Evolutionary conservation across 2,329 filamentous ascomycete species (phyloP).

Genomic region (Microcera coccophila): DNA sequence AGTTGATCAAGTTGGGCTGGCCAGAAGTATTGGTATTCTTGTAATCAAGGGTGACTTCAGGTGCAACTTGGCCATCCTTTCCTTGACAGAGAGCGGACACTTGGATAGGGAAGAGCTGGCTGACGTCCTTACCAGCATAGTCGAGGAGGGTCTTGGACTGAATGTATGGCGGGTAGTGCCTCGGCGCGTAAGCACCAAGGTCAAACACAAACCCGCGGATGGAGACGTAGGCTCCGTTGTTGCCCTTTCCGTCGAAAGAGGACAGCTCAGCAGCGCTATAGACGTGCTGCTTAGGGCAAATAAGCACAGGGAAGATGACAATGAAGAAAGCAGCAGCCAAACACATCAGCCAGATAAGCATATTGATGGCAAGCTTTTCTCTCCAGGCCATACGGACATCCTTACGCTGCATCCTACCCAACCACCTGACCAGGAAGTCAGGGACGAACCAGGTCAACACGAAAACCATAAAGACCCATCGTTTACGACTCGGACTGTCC

Average conservation of each 20-base stretch:
- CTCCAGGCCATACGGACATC: slow-evolving; percentile 92
- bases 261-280: slow-evolving; percentile 75
- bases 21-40: slow-evolving; percentile 71
- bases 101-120: slow-evolving; percentile 84
- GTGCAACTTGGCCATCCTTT: slow-evolving; percentile 59
- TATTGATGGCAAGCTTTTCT: slow-evolving; percentile 96
- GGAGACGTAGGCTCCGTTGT: slow-evolving; percentile 62
- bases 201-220: slow-evolving; percentile 91
- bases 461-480: slow-evolving; percentile 85
- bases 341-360: slow-evolving; percentile 92
- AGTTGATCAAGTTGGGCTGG: slow-evolving; percentile 60
- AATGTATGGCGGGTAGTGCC: slow-evolving; percentile 66
- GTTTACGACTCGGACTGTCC: slow-evolving; percentile 74
- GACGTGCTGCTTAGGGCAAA: slow-evolving; percentile 89
- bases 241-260: slow-evolving; percentile 63
- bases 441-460: slow-evolving; percentile 82
- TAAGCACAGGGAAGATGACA: slow-evolving; percentile 76
- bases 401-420: slow-evolving; percentile 86
- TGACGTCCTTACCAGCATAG: slow-evolving; percentile 87
- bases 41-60: slow-evolving; percentile 80
- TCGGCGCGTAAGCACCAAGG: slow-evolving; percentile 65
- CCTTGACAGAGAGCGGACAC: slow-evolving; percentile 89
- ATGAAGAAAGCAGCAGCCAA: slow-evolving; percentile 80
- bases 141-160: slow-evolving; percentile 60
- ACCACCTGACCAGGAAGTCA: slow-evolving; percentile 70